phyloP scores from a whole-genome alignment of 2,329 filamentous ascomycete genomes.

The Diaporthe sp. region DNA sequence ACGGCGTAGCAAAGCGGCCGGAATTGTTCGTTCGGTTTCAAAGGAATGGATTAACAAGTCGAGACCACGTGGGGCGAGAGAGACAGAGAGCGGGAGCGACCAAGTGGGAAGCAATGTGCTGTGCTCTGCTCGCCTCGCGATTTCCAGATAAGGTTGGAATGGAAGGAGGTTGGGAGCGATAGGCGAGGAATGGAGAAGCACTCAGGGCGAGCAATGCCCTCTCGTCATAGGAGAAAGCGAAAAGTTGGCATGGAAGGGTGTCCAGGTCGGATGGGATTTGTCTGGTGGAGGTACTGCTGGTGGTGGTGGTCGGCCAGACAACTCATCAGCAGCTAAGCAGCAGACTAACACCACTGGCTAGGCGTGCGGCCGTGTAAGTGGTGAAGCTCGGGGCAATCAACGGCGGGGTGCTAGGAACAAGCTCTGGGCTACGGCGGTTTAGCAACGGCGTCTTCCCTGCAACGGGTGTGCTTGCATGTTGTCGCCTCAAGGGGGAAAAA shows the following conservation, averaged over 20 bases:
- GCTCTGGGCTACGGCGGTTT: constrained; percentile 23
- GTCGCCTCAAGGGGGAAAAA: neutral
- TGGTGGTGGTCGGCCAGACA: constrained; percentile 32
- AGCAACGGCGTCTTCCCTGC: constrained; percentile 29
- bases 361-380: constrained; percentile 23
- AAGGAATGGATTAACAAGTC: neutral
- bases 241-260: constrained; percentile 26
- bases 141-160: constrained; percentile 37
- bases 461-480: neutral
- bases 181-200: constrained; percentile 14
- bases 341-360: neutral
- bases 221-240: constrained; percentile 21
- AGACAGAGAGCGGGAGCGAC: neutral
- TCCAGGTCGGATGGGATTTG: constrained; percentile 7
- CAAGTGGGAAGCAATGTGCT: constrained; percentile 1
- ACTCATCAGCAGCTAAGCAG: constrained; percentile 21
- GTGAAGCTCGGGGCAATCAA: constrained; percentile 12
- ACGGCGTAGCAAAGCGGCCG: constrained; percentile 27
- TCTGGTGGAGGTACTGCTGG: neutral
- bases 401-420: constrained; percentile 29
- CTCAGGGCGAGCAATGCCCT: neutral
- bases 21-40: neutral
- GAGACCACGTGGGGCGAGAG: constrained; percentile 11
- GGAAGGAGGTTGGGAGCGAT: constrained; percentile 26
- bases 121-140: neutral